Evolutionary conservation across 345 rosid genomes (phyloP).

Genomic region (Murraya koenigii): DNA sequence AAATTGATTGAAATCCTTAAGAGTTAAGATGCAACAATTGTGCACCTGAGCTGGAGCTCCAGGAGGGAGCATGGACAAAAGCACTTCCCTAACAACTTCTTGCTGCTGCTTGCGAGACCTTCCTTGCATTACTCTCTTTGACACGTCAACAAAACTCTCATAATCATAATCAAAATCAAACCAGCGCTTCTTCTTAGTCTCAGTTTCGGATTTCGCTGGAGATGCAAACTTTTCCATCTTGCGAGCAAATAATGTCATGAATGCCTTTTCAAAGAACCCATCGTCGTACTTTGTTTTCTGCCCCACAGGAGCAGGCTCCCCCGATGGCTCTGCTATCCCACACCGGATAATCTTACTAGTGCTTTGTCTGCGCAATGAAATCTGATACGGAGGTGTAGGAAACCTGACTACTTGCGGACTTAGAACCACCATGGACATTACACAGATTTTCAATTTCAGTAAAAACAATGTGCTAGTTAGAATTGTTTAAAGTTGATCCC

Average conservation of each 20-base stretch:
- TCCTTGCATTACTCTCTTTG: constrained; percentile 82
- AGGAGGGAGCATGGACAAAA: constrained; percentile 92
- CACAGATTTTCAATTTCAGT: neutral
- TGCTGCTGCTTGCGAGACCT: constrained; percentile 72
- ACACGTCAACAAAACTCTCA: constrained; percentile 81
- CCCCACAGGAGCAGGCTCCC: constrained; percentile 87
- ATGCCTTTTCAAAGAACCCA: constrained; percentile 73
- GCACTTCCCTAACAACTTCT: constrained; percentile 83
- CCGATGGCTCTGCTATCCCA: constrained; percentile 74
- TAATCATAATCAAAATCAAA: constrained; percentile 60
- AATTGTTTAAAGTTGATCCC: neutral
- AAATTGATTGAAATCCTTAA: neutral
- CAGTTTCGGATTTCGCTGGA: constrained; percentile 19
- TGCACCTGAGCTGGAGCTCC: constrained; percentile 87
- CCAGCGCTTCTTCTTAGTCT: constrained; percentile 39
- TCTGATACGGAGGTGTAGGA: constrained; percentile 5
- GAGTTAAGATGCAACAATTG: neutral
- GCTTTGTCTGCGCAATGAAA: constrained; percentile 14
- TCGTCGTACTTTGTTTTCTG: constrained; percentile 79
- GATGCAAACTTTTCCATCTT: constrained; percentile 86
- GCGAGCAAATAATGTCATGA: constrained; percentile 80
- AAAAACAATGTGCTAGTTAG: neutral
- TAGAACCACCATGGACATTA: constrained; percentile 59
- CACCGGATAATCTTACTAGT: constrained; percentile 36
- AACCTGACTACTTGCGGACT: constrained; percentile 45